phyloP scores from a whole-genome alignment of 768 basidiomycete species.

The Lactarius akahatsu region DNA sequence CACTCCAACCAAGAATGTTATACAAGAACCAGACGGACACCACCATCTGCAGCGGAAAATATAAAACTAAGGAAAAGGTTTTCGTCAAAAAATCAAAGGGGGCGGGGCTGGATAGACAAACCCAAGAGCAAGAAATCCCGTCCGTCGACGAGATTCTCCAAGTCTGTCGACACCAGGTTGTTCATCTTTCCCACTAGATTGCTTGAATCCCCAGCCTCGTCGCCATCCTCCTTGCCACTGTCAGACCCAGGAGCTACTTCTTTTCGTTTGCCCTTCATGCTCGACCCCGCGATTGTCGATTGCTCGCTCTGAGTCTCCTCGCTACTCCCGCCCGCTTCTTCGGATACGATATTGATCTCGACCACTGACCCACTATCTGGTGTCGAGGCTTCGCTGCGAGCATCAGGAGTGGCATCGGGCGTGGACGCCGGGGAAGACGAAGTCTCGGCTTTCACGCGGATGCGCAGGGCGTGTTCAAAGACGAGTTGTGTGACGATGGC shows the following conservation, averaged over 20 bases:
- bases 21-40: slow-evolving; percentile 46
- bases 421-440: slow-evolving; percentile 31
- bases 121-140: slow-evolving; percentile 31
- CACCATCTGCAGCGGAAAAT: slow-evolving; percentile 42
- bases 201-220: slow-evolving; percentile 29
- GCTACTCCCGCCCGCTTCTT: slow-evolving; percentile 18
- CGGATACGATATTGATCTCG: slow-evolving; percentile 10
- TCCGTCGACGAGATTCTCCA: slow-evolving; percentile 36
- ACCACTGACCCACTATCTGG: slow-evolving; percentile 33
- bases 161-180: slow-evolving; percentile 70
- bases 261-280: slow-evolving; percentile 28
- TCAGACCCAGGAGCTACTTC: slow-evolving; percentile 7
- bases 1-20: slow-evolving; percentile 51
- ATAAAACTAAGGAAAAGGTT: slow-evolving; percentile 32
- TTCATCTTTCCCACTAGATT: slow-evolving; percentile 75
- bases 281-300: slow-evolving; percentile 20
- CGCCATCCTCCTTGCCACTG: slow-evolving; percentile 4
- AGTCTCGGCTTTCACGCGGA: slow-evolving; percentile 48
- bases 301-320: slow-evolving; percentile 27
- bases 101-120: slow-evolving; percentile 3
- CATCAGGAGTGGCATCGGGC: slow-evolving; percentile 25
- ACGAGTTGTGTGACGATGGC: slow-evolving; percentile 53
- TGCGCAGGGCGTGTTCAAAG: slow-evolving; percentile 55
- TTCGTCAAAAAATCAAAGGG: neutral
- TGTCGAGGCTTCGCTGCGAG: slow-evolving; percentile 27